These are phyloP conservation scores for Penicillium sp. DNA, from an alignment of 2,329 filamentous ascomycete genomes.

Conservation along the genomic window DNA sequence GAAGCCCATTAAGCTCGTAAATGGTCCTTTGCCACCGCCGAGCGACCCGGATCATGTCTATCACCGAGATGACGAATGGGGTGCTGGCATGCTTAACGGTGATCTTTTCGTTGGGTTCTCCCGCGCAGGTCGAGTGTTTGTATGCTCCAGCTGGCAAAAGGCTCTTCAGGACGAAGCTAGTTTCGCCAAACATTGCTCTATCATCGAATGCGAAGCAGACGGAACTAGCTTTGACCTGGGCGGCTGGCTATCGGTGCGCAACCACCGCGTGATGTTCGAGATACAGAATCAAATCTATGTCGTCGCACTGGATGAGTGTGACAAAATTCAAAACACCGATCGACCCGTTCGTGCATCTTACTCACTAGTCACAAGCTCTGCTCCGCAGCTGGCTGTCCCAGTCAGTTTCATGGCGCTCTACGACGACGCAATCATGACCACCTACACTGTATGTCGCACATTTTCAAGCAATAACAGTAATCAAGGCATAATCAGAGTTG, in stretches of 20 bases:
- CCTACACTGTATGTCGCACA: slow-evolving; percentile 38
- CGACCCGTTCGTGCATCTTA: slow-evolving; percentile 28
- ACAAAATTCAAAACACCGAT: slow-evolving; percentile 23
- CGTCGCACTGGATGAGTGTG: slow-evolving; percentile 39
- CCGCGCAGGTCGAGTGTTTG: slow-evolving; percentile 42
- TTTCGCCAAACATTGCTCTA: slow-evolving; percentile 26
- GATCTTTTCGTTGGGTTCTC: slow-evolving; percentile 47
- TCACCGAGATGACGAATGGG: slow-evolving; percentile 47
- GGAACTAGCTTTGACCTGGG: slow-evolving; percentile 45
- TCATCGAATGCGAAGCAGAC: slow-evolving; percentile 46
- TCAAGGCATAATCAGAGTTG: slow-evolving; percentile 5
- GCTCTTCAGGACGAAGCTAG: slow-evolving; percentile 30
- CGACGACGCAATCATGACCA: slow-evolving; percentile 49
- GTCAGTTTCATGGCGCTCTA: slow-evolving; percentile 49
- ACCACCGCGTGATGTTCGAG: slow-evolving; percentile 46
- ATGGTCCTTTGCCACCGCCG: slow-evolving; percentile 27
- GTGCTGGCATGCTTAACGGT: slow-evolving; percentile 45
- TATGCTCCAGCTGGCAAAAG: slow-evolving; percentile 46
- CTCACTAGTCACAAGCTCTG: slow-evolving; percentile 36
- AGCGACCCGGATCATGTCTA: slow-evolving; percentile 24
- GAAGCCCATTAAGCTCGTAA: slow-evolving; percentile 25
- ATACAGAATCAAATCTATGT: slow-evolving; percentile 46
- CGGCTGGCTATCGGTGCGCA: slow-evolving; percentile 46
- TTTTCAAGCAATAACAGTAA: not conserved
- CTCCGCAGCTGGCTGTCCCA: slow-evolving; percentile 41